These are phyloP conservation scores for Fusarium brevicatenulatum DNA, from an alignment of 2,329 filamentous ascomycete species.

Conservation along the genomic window DNA sequence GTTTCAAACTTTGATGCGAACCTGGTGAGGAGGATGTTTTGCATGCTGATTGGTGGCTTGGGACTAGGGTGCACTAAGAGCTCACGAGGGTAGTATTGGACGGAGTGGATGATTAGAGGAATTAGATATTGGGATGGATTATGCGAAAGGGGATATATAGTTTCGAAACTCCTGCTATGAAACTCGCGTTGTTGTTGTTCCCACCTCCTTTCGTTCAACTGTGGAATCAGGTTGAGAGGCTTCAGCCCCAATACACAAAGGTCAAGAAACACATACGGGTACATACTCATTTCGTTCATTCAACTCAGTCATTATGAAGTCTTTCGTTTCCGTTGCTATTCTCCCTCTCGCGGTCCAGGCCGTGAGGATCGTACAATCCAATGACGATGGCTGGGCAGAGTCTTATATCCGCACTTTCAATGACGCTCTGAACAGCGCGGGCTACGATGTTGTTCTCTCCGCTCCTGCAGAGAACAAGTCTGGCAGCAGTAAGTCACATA, in stretches of 20 bases:
- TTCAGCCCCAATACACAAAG: not conserved
- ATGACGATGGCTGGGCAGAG: constrained; percentile 81
- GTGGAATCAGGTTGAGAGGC: not conserved
- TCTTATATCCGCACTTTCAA: constrained; percentile 71
- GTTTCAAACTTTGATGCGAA: constrained; percentile 32
- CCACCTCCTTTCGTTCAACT: not conserved
- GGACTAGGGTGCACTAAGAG: not conserved
- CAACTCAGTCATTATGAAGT: constrained; percentile 44
- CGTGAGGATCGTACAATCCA: constrained; percentile 70
- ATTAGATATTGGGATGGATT: constrained; percentile 34
- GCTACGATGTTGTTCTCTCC: constrained; percentile 71
- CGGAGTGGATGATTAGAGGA: constrained; percentile 31
- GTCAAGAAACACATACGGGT: not conserved
- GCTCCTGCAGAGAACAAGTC: constrained; percentile 74
- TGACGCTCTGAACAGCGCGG: constrained; percentile 62
- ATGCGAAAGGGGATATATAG: constrained; percentile 25
- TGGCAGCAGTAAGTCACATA: constrained; percentile 60
- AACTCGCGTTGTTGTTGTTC: not conserved
- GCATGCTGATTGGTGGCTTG: not conserved
- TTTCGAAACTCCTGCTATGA: constrained; percentile 4
- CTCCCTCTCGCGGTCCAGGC: constrained; percentile 45
- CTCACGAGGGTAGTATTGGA: constrained; percentile 31
- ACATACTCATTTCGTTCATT: not conserved
- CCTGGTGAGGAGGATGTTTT: constrained; percentile 12
- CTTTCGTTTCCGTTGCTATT: constrained; percentile 35